Percentiles rank a stretch among this genome's conserved stretches.
phyloP scores from a whole-genome alignment of 192 early-diverging fungal genomes.

The Coemansia sp. region DNA sequence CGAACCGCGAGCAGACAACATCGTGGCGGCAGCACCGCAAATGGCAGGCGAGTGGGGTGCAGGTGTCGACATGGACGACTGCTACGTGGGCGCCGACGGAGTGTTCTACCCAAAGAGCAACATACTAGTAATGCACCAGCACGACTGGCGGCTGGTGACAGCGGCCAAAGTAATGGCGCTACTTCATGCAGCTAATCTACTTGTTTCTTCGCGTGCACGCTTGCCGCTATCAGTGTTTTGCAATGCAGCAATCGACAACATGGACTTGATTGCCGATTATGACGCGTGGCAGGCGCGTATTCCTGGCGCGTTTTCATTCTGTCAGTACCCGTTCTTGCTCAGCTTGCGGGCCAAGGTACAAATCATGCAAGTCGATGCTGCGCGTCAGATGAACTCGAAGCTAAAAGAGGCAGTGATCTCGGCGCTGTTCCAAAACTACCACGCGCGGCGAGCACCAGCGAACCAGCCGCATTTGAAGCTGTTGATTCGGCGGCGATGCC shows the following conservation, averaged over 20 bases:
- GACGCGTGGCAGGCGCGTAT: slow-evolving; percentile 69
- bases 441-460: not conserved
- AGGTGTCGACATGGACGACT: slow-evolving; percentile 45
- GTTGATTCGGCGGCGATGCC: slow-evolving; percentile 59
- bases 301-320: slow-evolving; percentile 66
- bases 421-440: slow-evolving; percentile 57
- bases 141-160: slow-evolving; percentile 81
- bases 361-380: slow-evolving; percentile 76
- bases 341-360: slow-evolving; percentile 74
- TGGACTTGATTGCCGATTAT: slow-evolving; percentile 71
- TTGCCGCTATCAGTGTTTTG: slow-evolving; percentile 79
- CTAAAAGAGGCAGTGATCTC: slow-evolving; percentile 65
- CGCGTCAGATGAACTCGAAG: slow-evolving; percentile 74
- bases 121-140: slow-evolving; percentile 62
- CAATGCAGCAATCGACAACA: slow-evolving; percentile 73
- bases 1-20: not conserved
- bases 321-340: slow-evolving; percentile 79
- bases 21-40: slow-evolving; percentile 4
- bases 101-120: slow-evolving; percentile 50
- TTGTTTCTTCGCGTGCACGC: slow-evolving; percentile 41
- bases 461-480: slow-evolving; percentile 63
- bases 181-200: slow-evolving; percentile 74
- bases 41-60: slow-evolving; percentile 24
- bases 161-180: slow-evolving; percentile 89
- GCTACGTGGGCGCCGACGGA: slow-evolving; percentile 51